phyloP scores from a whole-genome alignment of 2,329 filamentous ascomycete genomes.

The Aureobasidium pullulans region DNA sequence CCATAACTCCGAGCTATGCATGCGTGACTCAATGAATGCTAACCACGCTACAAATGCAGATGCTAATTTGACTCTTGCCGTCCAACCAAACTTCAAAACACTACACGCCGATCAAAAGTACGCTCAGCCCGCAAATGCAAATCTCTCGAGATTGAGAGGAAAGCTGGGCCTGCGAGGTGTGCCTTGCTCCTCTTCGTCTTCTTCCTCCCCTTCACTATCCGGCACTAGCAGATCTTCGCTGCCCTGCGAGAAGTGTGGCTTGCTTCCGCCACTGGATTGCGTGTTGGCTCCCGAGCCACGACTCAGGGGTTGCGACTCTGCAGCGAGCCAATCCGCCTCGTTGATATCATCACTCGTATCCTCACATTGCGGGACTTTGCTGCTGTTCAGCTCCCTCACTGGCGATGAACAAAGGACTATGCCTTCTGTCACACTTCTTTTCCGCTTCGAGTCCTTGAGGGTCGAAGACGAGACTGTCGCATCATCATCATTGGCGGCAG shows the following conservation, averaged over 20 bases:
- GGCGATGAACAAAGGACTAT: neutral
- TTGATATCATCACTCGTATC: slow-evolving; percentile 16
- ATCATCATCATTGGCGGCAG: slow-evolving; percentile 19
- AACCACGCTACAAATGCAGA: neutral
- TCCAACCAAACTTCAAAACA: neutral
- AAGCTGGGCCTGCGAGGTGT: slow-evolving; percentile 22
- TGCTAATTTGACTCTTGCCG: neutral
- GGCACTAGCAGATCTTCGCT: slow-evolving; percentile 42
- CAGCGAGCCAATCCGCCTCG: slow-evolving; percentile 21
- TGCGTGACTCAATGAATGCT: neutral
- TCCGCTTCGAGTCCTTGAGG: neutral
- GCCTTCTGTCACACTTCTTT: neutral
- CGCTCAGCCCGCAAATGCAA: slow-evolving; percentile 27
- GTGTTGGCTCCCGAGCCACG: slow-evolving; percentile 16
- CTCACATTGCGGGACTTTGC: neutral
- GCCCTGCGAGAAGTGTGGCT: slow-evolving; percentile 24
- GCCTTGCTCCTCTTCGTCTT: slow-evolving; percentile 20
- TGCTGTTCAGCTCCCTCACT: neutral
- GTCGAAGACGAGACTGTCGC: neutral
- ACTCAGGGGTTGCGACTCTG: slow-evolving; percentile 20
- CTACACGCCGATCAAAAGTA: neutral
- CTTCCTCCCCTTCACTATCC: slow-evolving; percentile 35
- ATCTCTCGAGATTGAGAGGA: slow-evolving; percentile 32
- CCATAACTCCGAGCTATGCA: neutral
- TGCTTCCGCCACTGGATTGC: slow-evolving; percentile 5